Percentiles rank a stretch among this genome's conserved stretches.
Conservation (phyloP, 1,284 basidiomycete species). For the Cryptococcus sp. region DNA sequence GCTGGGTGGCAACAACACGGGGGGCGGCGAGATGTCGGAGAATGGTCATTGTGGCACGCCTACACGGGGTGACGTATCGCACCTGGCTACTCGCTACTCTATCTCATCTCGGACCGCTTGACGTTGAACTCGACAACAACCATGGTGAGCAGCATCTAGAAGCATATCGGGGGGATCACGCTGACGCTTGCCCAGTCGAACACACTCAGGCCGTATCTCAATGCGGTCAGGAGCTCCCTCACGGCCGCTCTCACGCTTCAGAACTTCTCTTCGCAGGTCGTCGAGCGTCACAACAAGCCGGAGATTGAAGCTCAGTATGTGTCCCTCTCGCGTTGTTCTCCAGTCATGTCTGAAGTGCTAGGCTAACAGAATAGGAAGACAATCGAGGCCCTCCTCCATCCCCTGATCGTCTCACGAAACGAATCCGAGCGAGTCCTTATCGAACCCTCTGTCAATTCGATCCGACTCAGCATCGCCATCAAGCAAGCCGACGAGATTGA, state of each 20-base stretch:
- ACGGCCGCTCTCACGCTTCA: constrained; percentile 96
- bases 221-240: constrained; percentile 88
- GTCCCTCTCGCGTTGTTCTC: neutral
- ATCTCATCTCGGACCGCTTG: neutral
- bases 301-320: constrained; percentile 80
- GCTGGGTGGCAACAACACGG: no score
- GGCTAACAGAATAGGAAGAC: constrained; percentile 73
- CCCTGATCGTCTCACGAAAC: constrained; percentile 89
- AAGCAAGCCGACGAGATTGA: constrained; percentile 99
- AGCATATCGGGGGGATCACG: constrained; percentile 12
- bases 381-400: constrained; percentile 88
- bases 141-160: constrained; percentile 9
- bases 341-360: constrained; percentile 1
- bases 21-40: no score
- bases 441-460: constrained; percentile 94
- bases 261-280: constrained; percentile 96
- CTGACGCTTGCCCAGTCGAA: constrained; percentile 53
- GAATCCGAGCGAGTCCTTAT: constrained; percentile 95
- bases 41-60: no score
- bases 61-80: neutral
- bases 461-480: constrained; percentile 93
- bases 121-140: no score
- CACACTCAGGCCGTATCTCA: constrained; percentile 86
- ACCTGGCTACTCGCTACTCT: neutral
- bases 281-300: constrained; percentile 94